phyloP scores from a whole-genome alignment of 495 filamentous ascomycete genomes.

The Gamarada debralockiae region DNA sequence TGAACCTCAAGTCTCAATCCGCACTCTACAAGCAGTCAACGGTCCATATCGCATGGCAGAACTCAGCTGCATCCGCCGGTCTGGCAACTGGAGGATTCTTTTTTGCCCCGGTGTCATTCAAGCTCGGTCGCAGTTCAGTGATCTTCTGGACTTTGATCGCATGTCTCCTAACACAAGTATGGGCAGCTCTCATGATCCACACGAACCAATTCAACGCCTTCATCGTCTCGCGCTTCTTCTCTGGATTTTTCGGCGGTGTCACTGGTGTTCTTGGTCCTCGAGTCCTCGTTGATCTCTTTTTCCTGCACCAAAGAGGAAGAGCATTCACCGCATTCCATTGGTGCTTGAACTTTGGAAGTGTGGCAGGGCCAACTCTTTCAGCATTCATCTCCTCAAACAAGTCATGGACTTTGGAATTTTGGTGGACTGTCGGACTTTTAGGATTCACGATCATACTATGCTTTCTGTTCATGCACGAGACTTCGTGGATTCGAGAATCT shows the following conservation, averaged over 20 bases:
- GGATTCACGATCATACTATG: slow-evolving; percentile 33
- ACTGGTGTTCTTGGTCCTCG: slow-evolving; percentile 36
- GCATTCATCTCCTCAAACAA: slow-evolving; percentile 40
- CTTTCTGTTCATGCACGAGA: slow-evolving; percentile 45
- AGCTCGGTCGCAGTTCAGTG: slow-evolving; percentile 36
- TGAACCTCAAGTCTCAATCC: slow-evolving; percentile 30
- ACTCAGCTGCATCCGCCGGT: slow-evolving; percentile 39
- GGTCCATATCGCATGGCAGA: slow-evolving; percentile 33
- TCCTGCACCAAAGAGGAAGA: slow-evolving; percentile 35
- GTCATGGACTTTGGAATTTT: slow-evolving; percentile 44
- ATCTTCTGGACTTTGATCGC: slow-evolving; percentile 40
- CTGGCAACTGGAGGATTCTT: slow-evolving; percentile 40
- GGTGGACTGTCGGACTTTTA: slow-evolving; percentile 44
- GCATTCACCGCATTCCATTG: slow-evolving; percentile 43
- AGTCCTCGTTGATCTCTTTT: slow-evolving; percentile 41
- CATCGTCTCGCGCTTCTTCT: slow-evolving; percentile 39
- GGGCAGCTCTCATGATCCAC: slow-evolving; percentile 12
- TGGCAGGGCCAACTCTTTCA: slow-evolving; percentile 39
- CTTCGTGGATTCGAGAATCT: slow-evolving; percentile 25
- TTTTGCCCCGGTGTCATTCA: slow-evolving; percentile 34
- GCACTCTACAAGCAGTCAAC: slow-evolving; percentile 29
- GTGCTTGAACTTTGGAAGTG: slow-evolving; percentile 36
- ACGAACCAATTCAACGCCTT: slow-evolving; percentile 29
- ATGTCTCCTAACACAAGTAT: slow-evolving; percentile 6
- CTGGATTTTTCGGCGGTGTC: slow-evolving; percentile 37